Percentiles rank a stretch among this genome's conserved stretches.
These are phyloP conservation scores for Claviceps sorghi DNA, from an alignment of 2,329 filamentous ascomycete genomes.

Conservation along the genomic window DNA sequence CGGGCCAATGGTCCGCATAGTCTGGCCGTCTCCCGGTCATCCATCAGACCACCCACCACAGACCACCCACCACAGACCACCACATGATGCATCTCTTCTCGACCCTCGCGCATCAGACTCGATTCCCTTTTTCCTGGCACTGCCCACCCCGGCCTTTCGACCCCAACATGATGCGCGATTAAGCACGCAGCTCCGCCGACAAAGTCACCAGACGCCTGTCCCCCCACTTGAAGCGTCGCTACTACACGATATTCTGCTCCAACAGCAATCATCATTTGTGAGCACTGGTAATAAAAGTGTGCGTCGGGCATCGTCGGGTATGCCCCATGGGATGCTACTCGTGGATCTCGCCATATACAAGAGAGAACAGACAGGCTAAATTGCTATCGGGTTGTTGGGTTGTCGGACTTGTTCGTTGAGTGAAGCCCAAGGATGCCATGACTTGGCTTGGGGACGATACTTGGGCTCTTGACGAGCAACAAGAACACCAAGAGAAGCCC, in stretches of 20 bases:
- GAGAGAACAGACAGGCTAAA: not conserved
- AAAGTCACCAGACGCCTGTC: not conserved
- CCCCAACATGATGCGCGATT: conserved; percentile 1
- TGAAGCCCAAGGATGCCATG: conserved; percentile 1
- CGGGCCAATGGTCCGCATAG: not conserved
- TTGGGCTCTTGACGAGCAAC: not conserved
- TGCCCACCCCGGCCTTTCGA: not conserved
- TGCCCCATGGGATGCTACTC: not conserved
- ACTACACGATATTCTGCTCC: not conserved
- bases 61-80: not conserved
- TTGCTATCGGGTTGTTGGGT: not conserved
- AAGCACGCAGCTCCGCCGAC: not conserved
- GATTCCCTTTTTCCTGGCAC: not conserved
- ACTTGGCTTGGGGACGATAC: not conserved
- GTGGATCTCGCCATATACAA: not conserved
- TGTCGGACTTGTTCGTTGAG: not conserved
- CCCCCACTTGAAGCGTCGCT: not conserved
- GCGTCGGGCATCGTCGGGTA: conserved; percentile 6
- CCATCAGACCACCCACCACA: not conserved
- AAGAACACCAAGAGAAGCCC: not conserved
- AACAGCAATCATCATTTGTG: not conserved
- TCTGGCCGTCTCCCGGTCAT: not conserved
- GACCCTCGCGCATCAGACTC: not conserved
- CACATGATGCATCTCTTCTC: not conserved
- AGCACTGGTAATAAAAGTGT: not conserved